Percentiles rank a stretch among this genome's conserved stretches.
Evolutionary conservation across 768 basidiomycete species (phyloP).

Genomic region (Russula sp.): DNA sequence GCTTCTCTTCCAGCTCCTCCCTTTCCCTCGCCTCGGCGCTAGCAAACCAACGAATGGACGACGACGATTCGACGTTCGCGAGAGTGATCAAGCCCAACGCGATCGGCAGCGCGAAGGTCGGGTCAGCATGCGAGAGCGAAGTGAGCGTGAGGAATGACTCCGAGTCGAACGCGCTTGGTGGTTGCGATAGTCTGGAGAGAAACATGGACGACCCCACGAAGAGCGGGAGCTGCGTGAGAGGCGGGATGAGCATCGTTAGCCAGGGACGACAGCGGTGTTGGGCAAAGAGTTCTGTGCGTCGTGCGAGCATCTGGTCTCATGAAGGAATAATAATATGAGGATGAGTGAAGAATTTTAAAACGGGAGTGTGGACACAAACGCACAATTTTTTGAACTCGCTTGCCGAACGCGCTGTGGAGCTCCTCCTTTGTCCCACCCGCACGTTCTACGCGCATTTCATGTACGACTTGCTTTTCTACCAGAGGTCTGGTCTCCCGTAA

Average conservation of each 20-base stretch:
- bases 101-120: conserved; percentile 67
- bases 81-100: conserved; percentile 69
- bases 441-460: conserved; percentile 22
- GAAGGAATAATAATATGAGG: background rate
- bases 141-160: conserved; percentile 76
- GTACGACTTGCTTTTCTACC: conserved; percentile 23
- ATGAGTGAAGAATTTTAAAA: background rate
- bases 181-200: conserved; percentile 52
- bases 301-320: conserved; percentile 47
- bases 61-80: conserved; percentile 75
- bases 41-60: conserved; percentile 57
- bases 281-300: conserved; percentile 58
- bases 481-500: conserved; percentile 26
- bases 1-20: conserved; percentile 46
- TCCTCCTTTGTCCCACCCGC: conserved; percentile 28
- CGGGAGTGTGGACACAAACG: conserved; percentile 4
- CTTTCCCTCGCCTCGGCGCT: conserved; percentile 55
- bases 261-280: conserved; percentile 56
- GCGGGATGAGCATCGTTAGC: conserved; percentile 57
- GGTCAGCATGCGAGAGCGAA: conserved; percentile 66
- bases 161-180: conserved; percentile 66
- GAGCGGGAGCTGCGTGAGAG: conserved; percentile 65
- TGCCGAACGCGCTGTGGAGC: conserved; percentile 15
- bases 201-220: conserved; percentile 65
- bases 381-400: conserved; percentile 28